These are phyloP conservation scores for Candida sp. DNA, from an alignment of 1,139 yeast species.

Conservation along the genomic window DNA sequence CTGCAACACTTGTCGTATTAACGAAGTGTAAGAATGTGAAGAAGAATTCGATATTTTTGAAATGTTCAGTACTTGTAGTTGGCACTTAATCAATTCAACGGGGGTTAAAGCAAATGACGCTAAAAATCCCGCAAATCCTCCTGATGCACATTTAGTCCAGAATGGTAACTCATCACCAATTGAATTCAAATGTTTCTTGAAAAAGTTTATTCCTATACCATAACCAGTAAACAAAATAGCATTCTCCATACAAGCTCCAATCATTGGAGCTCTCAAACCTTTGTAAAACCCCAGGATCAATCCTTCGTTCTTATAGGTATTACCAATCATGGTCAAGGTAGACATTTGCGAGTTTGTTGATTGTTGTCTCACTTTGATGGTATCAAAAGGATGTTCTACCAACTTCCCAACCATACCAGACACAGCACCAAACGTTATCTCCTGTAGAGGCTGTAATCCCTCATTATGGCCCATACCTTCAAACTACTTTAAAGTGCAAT, in stretches of 20 bases:
- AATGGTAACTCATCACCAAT: slow-evolving; percentile 24
- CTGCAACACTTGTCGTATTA: slow-evolving; percentile 41
- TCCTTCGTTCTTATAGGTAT: slow-evolving; percentile 69
- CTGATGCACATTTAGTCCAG: slow-evolving; percentile 51
- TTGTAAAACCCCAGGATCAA: slow-evolving; percentile 44
- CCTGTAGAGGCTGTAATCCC: slow-evolving; percentile 27
- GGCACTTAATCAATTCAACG: slow-evolving; percentile 83
- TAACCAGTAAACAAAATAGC: slow-evolving; percentile 56
- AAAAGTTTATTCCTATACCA: slow-evolving; percentile 63
- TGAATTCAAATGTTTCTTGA: slow-evolving; percentile 34
- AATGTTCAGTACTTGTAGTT: slow-evolving; percentile 72
- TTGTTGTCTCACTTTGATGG: slow-evolving; percentile 86
- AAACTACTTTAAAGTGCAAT: neutral
- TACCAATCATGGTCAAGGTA: slow-evolving; percentile 57
- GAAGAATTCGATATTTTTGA: slow-evolving; percentile 4
- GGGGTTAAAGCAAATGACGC: slow-evolving; percentile 90
- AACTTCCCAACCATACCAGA: slow-evolving; percentile 84
- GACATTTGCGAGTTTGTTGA: slow-evolving; percentile 46
- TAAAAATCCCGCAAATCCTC: slow-evolving; percentile 78
- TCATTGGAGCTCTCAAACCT: slow-evolving; percentile 76
- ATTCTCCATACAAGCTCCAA: slow-evolving; percentile 87
- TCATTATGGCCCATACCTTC: slow-evolving; percentile 6
- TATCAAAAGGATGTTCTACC: slow-evolving; percentile 90
- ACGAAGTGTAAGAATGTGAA: slow-evolving; percentile 15
- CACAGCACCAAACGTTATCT: slow-evolving; percentile 44